Evolutionary conservation across 129 eudicot species (phyloP).

Genomic region (Flaveria brownii): DNA sequence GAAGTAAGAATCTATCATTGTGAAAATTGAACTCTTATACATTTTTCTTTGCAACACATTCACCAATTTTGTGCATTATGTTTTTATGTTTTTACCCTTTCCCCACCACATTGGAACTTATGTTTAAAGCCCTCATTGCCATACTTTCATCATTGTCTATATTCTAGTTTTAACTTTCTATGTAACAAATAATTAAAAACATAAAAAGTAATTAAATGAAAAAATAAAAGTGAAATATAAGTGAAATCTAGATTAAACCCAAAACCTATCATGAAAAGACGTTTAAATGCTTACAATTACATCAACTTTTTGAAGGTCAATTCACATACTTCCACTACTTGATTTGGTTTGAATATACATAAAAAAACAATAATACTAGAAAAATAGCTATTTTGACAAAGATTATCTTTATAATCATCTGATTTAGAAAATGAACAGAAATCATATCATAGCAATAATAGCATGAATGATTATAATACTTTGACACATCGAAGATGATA

Average conservation of each 20-base stretch:
- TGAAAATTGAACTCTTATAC: neutral
- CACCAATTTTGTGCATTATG: neutral
- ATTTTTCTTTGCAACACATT: neutral
- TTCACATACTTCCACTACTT: too few relatives aligned
- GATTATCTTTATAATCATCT: neutral
- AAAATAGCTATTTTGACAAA: too few relatives aligned
- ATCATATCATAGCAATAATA: neutral
- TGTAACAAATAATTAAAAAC: too few relatives aligned
- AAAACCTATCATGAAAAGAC: too few relatives aligned
- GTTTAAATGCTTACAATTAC: too few relatives aligned
- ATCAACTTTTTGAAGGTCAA: too few relatives aligned
- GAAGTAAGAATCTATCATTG: neutral
- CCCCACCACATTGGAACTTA: slow-evolving; percentile 12
- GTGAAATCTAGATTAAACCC: too few relatives aligned
- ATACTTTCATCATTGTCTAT: neutral
- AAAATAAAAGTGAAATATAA: too few relatives aligned
- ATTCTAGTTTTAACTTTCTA: neutral
- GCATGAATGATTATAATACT: neutral
- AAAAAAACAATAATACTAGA: neutral
- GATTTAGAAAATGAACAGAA: neutral
- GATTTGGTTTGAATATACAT: neutral
- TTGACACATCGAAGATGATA: neutral
- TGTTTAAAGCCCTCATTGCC: slow-evolving; percentile 10
- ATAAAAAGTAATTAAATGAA: too few relatives aligned
- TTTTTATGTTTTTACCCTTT: neutral